A percentile compares a stretch with the other conserved stretches of the same genome.
Evolutionary conservation across 352 stramenopile species (phyloP).

Genomic region (Phytophthora pini): DNA sequence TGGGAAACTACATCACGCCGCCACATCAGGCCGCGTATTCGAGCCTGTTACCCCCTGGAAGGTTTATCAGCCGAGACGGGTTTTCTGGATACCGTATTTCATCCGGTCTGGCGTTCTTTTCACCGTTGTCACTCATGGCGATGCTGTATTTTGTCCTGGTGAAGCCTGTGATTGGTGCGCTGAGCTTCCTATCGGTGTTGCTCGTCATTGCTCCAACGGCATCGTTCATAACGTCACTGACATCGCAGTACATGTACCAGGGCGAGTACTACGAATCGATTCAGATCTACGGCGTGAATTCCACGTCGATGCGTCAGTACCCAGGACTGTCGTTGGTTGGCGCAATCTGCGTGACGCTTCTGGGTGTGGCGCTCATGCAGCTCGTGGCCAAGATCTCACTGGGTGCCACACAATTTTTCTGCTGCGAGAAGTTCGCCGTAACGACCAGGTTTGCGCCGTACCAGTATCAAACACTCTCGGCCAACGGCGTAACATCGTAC

Average conservation of each 20-base stretch:
- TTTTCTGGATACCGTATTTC: slow-evolving; percentile 50
- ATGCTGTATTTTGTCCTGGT: slow-evolving; percentile 72
- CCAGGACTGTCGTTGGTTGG: slow-evolving; percentile 32
- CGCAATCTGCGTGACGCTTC: slow-evolving; percentile 44
- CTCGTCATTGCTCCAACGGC: slow-evolving; percentile 40
- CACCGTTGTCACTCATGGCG: slow-evolving; percentile 66
- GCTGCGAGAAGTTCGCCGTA: slow-evolving; percentile 49
- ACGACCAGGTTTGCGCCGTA: slow-evolving; percentile 17
- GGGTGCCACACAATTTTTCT: slow-evolving; percentile 53
- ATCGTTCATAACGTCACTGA: slow-evolving; percentile 37
- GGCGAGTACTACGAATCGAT: slow-evolving; percentile 23
- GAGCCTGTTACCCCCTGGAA: slow-evolving; percentile 33
- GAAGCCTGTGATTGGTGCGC: slow-evolving; percentile 56
- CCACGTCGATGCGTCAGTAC: slow-evolving; percentile 28
- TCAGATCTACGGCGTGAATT: slow-evolving; percentile 29
- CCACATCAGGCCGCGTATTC: slow-evolving; percentile 46
- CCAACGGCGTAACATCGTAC: slow-evolving; percentile 27
- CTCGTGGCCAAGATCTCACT: slow-evolving; percentile 50
- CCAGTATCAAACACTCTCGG: slow-evolving; percentile 15
- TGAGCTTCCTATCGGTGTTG: slow-evolving; percentile 43
- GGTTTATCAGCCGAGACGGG: slow-evolving; percentile 13
- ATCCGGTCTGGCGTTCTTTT: slow-evolving; percentile 58
- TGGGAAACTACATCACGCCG: slow-evolving; percentile 44
- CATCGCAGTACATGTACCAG: slow-evolving; percentile 1
- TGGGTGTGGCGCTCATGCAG: slow-evolving; percentile 63